Base-by-base conservation (phyloP, 2,329 filamentous ascomycete species). In the Fusarium incarnatum region DNA sequence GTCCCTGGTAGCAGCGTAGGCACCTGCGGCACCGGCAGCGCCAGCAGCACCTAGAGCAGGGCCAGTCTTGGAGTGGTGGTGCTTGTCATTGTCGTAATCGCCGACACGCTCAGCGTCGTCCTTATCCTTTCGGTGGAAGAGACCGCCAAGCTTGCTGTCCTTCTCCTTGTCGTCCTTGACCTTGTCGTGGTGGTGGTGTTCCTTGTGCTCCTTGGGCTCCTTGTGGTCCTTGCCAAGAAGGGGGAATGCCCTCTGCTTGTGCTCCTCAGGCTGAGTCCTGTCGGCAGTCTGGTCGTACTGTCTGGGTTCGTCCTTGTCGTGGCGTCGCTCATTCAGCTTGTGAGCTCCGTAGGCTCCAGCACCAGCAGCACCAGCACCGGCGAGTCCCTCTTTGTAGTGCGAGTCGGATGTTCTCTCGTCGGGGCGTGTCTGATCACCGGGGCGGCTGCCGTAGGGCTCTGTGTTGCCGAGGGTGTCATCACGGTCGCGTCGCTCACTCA, bases 11-110 rank as follows among this genome's bases (percentile, higher is more conserved):
- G 70, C 70, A 48, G 70, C 42, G 32, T 64, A 67, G 22, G 56
- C 58, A 12, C 67, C 70, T 16, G 71, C 61, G 28, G 67, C 54
- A 28, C 64, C 61, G 18, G 58, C 71, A 25, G 58, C 67, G 11
- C 67, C 70, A 23, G 71, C 68, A 5, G 62, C 67, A n/a, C 60
- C 71, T 0, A 73, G 7, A 8, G 64, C 67, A 34, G 70, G 60
- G 12, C 46, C 61, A 50, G 60, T 32, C 28, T 59, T 71, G 6
- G 67, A 61, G 6, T 41, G 44, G 3, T 63, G 56, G 7, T 71
- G 50, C 27, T 42, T 45, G 6, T 71, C 57, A 1, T 53, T 41
- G 10, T 46, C 37, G 3, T 52, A 40, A n/a, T 42, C 27, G 3
- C 37, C 25, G 9, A 46, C 13, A 22, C 18, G 48, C 8, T 60